These are phyloP conservation scores for Pleurostoma richardsiae DNA, from an alignment of 2,329 filamentous ascomycete genomes.

Conservation along the genomic window DNA sequence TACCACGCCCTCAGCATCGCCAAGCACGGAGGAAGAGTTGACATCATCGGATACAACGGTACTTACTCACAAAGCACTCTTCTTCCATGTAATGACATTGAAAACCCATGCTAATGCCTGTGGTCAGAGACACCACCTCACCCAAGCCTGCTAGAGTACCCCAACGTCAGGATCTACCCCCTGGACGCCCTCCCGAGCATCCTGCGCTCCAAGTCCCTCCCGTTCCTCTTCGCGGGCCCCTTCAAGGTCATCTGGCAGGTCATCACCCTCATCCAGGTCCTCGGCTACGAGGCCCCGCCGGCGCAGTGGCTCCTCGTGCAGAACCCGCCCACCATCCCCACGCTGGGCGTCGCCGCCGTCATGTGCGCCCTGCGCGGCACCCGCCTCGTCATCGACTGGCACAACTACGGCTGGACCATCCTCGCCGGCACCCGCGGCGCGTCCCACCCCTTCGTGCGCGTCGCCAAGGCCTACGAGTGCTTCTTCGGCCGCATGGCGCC, in stretches of 20 bases:
- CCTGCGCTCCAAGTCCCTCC: slow-evolving; percentile 62
- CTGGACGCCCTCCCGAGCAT: slow-evolving; percentile 62
- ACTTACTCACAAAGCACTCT: slow-evolving; percentile 4
- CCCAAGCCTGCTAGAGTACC: slow-evolving; percentile 66
- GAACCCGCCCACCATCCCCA: slow-evolving; percentile 94
- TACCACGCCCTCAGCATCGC: slow-evolving; percentile 94
- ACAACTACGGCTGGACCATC: slow-evolving; percentile 97
- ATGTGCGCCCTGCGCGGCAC: slow-evolving; percentile 75
- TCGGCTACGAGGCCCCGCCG: slow-evolving; percentile 71
- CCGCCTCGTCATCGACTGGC: slow-evolving; percentile 89
- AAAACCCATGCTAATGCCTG: background rate
- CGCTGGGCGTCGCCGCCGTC: slow-evolving; percentile 69
- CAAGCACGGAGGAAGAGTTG: slow-evolving; percentile 72
- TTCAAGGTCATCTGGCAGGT: slow-evolving; percentile 85
- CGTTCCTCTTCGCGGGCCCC: slow-evolving; percentile 75
- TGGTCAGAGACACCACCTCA: slow-evolving; percentile 69
- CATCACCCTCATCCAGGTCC: slow-evolving; percentile 61
- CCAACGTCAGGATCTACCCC: slow-evolving; percentile 65
- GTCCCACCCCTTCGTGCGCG: slow-evolving; percentile 67
- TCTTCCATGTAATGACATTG: background rate
- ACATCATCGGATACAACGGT: slow-evolving; percentile 87
- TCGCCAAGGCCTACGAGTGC: slow-evolving; percentile 76
- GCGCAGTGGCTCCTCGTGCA: slow-evolving; percentile 82
- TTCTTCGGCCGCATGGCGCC: slow-evolving; percentile 63
- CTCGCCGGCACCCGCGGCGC: slow-evolving; percentile 57